phyloP scores from a whole-genome alignment of 441 rosid genomes.

The Rhodomyrtus psidioides region DNA sequence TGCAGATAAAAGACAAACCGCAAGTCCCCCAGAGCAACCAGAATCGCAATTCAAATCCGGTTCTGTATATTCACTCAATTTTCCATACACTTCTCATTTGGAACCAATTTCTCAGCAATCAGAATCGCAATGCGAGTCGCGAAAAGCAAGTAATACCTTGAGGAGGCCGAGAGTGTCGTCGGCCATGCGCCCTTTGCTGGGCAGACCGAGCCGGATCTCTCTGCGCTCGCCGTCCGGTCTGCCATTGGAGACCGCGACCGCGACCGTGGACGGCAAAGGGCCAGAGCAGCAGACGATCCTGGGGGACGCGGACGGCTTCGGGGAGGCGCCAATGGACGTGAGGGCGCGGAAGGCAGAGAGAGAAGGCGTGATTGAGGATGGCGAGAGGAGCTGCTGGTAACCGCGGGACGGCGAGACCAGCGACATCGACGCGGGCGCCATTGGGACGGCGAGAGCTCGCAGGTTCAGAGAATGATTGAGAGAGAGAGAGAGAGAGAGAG shows the following conservation, averaged over 20 bases:
- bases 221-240: slow-evolving; percentile 27
- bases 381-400: neutral
- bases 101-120: neutral
- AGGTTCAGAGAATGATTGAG: neutral
- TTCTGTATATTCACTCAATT: neutral
- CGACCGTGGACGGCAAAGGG: slow-evolving; percentile 19
- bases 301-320: neutral
- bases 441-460: neutral
- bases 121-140: neutral
- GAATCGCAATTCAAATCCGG: neutral
- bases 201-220: slow-evolving; percentile 82
- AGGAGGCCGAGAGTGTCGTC: slow-evolving; percentile 76
- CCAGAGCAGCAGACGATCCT: neutral
- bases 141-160: slow-evolving; percentile 31
- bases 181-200: slow-evolving; percentile 95
- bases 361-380: slow-evolving; percentile 9
- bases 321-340: slow-evolving; percentile 8
- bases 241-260: slow-evolving; percentile 34
- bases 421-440: neutral
- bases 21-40: neutral
- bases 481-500: neutral
- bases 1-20: neutral
- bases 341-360: slow-evolving; percentile 17
- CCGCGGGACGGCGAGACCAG: neutral
- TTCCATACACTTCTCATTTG: neutral